Evolutionary conservation across 495 filamentous ascomycete species (phyloP), one percentile per base, ranked within the genome.

Genomic region (Acidiella bohemica): DNA sequence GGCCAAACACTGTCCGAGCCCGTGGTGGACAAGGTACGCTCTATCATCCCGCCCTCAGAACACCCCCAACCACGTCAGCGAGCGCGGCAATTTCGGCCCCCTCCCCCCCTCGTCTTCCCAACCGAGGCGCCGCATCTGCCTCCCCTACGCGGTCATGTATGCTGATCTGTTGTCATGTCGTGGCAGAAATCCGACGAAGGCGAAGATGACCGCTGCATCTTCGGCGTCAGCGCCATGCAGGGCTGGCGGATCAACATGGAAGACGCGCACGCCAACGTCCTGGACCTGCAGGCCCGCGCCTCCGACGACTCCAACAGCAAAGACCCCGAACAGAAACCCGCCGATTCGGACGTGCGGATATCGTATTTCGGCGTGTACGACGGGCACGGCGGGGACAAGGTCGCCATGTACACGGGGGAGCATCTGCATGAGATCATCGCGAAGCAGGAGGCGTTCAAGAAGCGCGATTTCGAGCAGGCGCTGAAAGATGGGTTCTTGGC

Each of bases 211-310:
- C 78, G 83, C 58, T 74, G 93, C 55, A 59, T 87, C 48, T 97
- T 80, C 59, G 90, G 92, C 52, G 75, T 97, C 45, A 96, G 92
- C 49, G 83, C 84, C 61, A 97, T 97, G 90, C 90, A 97, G 65
- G 90, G 90, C 67, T 97, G 90, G 90, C 81, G 90, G 63, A 95
- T 96, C 61, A 92, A 83, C 63, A 97, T 97, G 90, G 90, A 97
- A 60, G 90, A 97, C 56, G 77, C 90, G 42, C 90, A 97, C 65
- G 82, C 84, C 26, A 71, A 80, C 16, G 61, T 93, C 20, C 80
- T 97, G 54, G 83, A 96, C 61, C 73, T 97, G 45, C 73, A 92
- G 53, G 72, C 78, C 44, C 69, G 69, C 46, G 63, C 58, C 39
- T 10, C 11, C 32, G 6, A 25, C 34, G 13, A 37, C 7, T 7